A percentile compares a stretch with the other conserved stretches of the same genome.
These are phyloP conservation scores for Coprinopsis sp. DNA, from an alignment of 768 basidiomycete genomes.

Conservation along the genomic window DNA sequence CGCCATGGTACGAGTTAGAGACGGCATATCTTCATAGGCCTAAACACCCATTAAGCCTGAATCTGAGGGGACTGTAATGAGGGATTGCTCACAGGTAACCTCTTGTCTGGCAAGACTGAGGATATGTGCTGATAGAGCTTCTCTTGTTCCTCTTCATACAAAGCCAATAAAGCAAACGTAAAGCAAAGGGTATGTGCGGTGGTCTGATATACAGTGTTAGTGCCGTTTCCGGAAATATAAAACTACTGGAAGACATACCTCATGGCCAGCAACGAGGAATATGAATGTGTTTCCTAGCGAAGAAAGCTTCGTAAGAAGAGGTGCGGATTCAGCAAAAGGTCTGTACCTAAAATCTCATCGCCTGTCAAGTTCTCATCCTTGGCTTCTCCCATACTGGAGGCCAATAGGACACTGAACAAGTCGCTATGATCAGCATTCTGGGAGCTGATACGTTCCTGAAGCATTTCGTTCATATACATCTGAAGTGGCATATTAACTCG, in stretches of 20 bases:
- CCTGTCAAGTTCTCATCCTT: conserved; percentile 34
- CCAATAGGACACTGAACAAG: conserved; percentile 48
- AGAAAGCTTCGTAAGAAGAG: background rate
- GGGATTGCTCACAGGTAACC: conserved; percentile 23
- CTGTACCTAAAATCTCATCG: conserved; percentile 37
- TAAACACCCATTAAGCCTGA: background rate
- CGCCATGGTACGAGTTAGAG: conserved; percentile 28
- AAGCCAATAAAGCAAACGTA: conserved; percentile 36
- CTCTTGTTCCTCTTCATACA: conserved; percentile 35
- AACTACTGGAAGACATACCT: conserved; percentile 27
- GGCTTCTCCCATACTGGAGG: conserved; percentile 40
- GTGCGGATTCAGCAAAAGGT: background rate
- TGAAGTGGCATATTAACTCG: too few species aligned
- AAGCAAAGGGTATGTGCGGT: conserved; percentile 31
- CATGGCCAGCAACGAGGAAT: conserved; percentile 56
- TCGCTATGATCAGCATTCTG: conserved; percentile 41
- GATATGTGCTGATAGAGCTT: conserved; percentile 32
- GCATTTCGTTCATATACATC: conserved; percentile 51
- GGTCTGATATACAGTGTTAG: conserved; percentile 20
- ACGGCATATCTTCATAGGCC: background rate
- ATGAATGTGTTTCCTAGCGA: conserved; percentile 40
- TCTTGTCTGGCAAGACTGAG: conserved; percentile 26
- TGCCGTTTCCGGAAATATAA: background rate
- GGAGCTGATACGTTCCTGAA: conserved; percentile 34
- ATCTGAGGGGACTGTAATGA: background rate